Conservation (phyloP, 2,329 filamentous ascomycete genomes). For the Tetracladium maxilliforme region DNA sequence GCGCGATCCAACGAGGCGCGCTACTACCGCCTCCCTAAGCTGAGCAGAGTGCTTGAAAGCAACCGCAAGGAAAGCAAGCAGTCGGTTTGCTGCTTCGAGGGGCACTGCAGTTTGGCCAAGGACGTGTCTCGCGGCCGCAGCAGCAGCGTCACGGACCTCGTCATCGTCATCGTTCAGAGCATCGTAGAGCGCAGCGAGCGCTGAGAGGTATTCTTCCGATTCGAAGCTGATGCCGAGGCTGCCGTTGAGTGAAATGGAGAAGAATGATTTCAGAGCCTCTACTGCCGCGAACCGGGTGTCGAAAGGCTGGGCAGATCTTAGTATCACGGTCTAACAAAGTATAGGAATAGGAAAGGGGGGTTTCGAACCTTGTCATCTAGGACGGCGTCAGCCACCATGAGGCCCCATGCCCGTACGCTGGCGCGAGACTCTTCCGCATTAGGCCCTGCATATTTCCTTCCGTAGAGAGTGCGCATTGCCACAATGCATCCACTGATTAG, state of each 20-base stretch:
- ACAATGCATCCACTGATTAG: slow-evolving; percentile 29
- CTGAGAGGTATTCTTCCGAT: slow-evolving; percentile 28
- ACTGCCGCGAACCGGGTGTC: slow-evolving; percentile 48
- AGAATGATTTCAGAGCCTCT: slow-evolving; percentile 37
- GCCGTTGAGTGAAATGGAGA: slow-evolving; percentile 13
- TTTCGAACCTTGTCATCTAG: too few species aligned
- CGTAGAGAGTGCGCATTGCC: too few species aligned
- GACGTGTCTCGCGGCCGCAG: slow-evolving; percentile 30
- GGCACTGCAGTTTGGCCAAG: slow-evolving; percentile 22
- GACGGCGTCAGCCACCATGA: too few species aligned
- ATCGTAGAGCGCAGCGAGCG: slow-evolving; percentile 57
- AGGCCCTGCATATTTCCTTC: too few species aligned
- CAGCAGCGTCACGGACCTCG: slow-evolving; percentile 59
- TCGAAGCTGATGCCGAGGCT: slow-evolving; percentile 10
- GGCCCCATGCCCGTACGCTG: too few species aligned
- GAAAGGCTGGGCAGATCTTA: slow-evolving; percentile 31
- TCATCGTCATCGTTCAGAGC: slow-evolving; percentile 83
- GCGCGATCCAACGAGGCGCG: slow-evolving; percentile 3
- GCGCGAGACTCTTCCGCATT: too few species aligned
- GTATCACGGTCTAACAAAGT: too few species aligned
- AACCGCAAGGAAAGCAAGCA: slow-evolving; percentile 1
- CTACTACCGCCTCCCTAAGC: slow-evolving; percentile 18
- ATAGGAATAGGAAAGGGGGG: not conserved
- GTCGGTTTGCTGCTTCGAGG: slow-evolving; percentile 4
- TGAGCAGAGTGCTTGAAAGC: slow-evolving; percentile 9